A percentile compares a stretch with the other conserved stretches of the same genome.
phyloP scores from a whole-genome alignment of 129 eudicot genomes.

The Ambrosia trifida region DNA sequence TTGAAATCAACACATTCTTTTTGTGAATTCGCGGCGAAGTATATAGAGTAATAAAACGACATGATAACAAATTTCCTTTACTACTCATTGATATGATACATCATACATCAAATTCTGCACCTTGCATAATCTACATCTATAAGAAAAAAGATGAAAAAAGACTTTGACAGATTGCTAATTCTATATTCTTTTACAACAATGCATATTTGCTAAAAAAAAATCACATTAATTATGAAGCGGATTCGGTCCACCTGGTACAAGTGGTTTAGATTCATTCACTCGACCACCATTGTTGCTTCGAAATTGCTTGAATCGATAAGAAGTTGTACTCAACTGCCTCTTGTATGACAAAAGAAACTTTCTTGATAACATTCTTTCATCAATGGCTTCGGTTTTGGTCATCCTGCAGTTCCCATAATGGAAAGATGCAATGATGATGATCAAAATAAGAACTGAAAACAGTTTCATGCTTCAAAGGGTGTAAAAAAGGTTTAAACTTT shows the following conservation, averaged over 20 bases:
- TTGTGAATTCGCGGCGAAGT: not conserved
- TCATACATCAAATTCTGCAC: constrained; percentile 22
- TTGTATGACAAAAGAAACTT: constrained; percentile 25
- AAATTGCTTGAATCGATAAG: constrained; percentile 33
- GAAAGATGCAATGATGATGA: constrained; percentile 31
- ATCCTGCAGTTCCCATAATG: constrained; percentile 30
- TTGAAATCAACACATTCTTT: not conserved
- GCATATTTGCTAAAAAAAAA: constrained; percentile 10
- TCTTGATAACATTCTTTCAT: constrained; percentile 21
- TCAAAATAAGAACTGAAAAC: constrained; percentile 11
- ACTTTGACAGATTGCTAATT: constrained; percentile 20
- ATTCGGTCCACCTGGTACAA: constrained; percentile 41
- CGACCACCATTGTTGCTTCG: constrained; percentile 18
- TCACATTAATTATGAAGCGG: constrained; percentile 37
- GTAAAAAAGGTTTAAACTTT: too few relatives aligned
- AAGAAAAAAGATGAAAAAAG: not conserved
- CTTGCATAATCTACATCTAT: not conserved
- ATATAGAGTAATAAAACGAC: not conserved
- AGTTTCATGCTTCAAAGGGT: constrained; percentile 23
- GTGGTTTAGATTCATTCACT: constrained; percentile 17
- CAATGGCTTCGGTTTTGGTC: constrained; percentile 23
- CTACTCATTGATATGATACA: not conserved
- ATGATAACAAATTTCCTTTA: not conserved
- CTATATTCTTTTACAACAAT: constrained; percentile 21
- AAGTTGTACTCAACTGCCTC: constrained; percentile 22